Evolutionary conservation across 1,139 yeast genomes (phyloP), one percentile per base, ranked within the genome.

Genomic region (Pichia sp.): DNA sequence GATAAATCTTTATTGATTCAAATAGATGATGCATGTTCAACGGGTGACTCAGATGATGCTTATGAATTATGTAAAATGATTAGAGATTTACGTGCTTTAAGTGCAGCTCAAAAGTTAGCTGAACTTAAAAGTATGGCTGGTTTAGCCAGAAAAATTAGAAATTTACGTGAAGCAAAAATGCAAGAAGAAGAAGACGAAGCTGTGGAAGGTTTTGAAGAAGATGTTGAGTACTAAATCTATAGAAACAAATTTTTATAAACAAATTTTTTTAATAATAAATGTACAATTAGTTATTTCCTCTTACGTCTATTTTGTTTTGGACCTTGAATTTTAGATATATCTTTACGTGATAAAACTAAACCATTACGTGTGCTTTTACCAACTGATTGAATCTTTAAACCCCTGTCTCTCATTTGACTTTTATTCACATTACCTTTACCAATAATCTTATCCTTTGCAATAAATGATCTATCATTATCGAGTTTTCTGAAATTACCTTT

Each of bases 361-460:
- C 98, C 98, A 60, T 88, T 85, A 60, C 85, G 75, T 0, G 97
- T 89, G 34, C 84, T 79, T 63, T 75, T 80, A 29, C 99, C 99
- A 42, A 91, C 80, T 29, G 61, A 52, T 58, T 85, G 76, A 57
- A 93, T 84, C 68, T 84, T 80, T 58, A 91, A 76, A 2, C 98
- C 98, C 55, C 88, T 76, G 61, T 87, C 86, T 66, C 96, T 77
- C 53, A 74, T 64, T 30, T 52, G 59, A 34, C 51, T 58, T 36
- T 53, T 53, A 27, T 56, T 53, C 48, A 73, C 66, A 42, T 52
- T 53, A 42, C 77, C 80, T 9, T 73, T 70, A 29, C 93, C 91
- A 46, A 85, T 74, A 53, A 89, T 70, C 56, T 83, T 83, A 54
- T 75, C 70, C 18, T 78, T 64, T 19, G 73, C 66, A 7, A 82